Base-by-base conservation (phyloP, 139 green algal genomes). In the Picochlorum costavermella region DNA sequence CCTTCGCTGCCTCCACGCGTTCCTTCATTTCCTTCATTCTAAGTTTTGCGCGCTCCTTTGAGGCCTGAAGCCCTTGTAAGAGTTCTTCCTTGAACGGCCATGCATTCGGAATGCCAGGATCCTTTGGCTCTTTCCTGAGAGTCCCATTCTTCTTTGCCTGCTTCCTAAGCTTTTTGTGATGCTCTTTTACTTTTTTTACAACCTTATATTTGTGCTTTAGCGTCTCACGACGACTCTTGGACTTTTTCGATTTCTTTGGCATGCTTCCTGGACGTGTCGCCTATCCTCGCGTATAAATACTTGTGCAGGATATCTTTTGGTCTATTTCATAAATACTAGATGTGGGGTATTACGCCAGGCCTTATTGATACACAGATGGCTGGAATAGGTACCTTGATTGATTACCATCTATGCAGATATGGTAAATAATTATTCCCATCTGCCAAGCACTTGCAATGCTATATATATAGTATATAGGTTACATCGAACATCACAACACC, bases 71-170 rank as follows among this genome's bases (percentile, higher is more conserved):
- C 68, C 96, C 84, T 53, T 90, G 86, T 1, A 98, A 66, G 3
- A 98, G 77, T 64, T 98, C 83, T 62, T 96, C 88, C 46, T 90
- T 95, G 81, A 95, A 98, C 1, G 94, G 94, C 86, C 86, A 98
- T 28, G 85, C 64, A 2, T 69, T 75, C 11, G 94, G 94, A 28
- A 99, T 88, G 9, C 94, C 94, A 5, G 90, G 92, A 72, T 98
- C 92, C 69, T 95, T 96, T 9, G 70, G 64, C 26, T 69, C 65
- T 20, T 80, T 83, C 2, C 60, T 65, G 57, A 85, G 80, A 23
- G 79, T 88, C 51, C 70, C 79, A 2, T 69, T 63, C 79, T 96
- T 95, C 60, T 91, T 94, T 1, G 73, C 67, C 61, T 94, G 85
- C 71, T 98, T 96, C 37, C 81, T 55, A 31, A 58, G 45, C 61